These are phyloP conservation scores for Amylocarpus encephaloides DNA, from an alignment of 2,329 filamentous ascomycete species.

Conservation along the genomic window DNA sequence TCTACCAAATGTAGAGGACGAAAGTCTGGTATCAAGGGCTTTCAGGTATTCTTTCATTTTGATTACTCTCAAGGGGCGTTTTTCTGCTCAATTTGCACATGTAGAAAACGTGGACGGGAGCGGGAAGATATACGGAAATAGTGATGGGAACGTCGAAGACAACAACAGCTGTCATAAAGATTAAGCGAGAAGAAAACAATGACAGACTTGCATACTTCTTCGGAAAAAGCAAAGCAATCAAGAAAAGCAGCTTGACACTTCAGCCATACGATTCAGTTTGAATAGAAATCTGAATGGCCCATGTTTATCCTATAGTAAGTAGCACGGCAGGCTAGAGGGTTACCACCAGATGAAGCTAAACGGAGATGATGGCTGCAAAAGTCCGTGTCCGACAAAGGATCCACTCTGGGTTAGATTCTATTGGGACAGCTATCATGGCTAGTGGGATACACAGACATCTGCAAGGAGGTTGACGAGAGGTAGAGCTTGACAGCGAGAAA, in stretches of 20 bases:
- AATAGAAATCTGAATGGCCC: too few species aligned
- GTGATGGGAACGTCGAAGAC: background rate
- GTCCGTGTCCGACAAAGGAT: slow-evolving; percentile 11
- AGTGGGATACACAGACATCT: background rate
- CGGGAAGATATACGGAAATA: slow-evolving; percentile 14
- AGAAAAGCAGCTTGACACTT: background rate
- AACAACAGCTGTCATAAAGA: slow-evolving; percentile 5
- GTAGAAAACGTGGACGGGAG: slow-evolving; percentile 18
- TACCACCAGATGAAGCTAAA: slow-evolving; percentile 2
- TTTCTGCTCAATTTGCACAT: slow-evolving; percentile 6
- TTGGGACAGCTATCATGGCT: background rate
- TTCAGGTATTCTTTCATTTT: slow-evolving; percentile 8
- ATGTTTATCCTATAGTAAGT: background rate
- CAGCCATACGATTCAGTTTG: background rate
- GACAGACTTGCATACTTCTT: background rate
- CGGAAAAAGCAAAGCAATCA: background rate
- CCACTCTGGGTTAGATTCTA: slow-evolving; percentile 3
- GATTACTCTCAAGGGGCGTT: slow-evolving; percentile 9
- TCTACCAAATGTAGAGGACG: slow-evolving; percentile 45
- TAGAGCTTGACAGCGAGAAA: slow-evolving; percentile 1
- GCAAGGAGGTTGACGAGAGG: slow-evolving; percentile 1
- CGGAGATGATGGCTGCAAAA: slow-evolving; percentile 3
- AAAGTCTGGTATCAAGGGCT: slow-evolving; percentile 35
- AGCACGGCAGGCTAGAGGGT: background rate
- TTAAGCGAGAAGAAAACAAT: background rate